Evolutionary conservation across 1,284 basidiomycete species (phyloP).

Genomic region (Farysia itapuensis): DNA sequence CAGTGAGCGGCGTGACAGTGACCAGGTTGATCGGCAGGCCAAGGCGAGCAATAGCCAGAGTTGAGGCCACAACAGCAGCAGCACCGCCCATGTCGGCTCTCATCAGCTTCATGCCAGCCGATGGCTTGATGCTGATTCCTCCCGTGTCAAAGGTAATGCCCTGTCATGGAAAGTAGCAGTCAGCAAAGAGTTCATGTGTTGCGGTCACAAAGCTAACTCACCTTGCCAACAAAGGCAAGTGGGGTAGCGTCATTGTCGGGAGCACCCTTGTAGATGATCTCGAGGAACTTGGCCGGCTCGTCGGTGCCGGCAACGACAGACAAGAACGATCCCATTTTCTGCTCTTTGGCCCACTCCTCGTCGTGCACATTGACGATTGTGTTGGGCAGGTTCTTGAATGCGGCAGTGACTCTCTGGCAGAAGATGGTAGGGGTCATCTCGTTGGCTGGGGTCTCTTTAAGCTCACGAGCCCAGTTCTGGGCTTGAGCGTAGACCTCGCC

Average conservation of each 20-base stretch:
- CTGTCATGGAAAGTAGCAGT: too few relatives aligned
- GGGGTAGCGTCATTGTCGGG: conserved; percentile 66
- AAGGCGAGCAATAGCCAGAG: conserved; percentile 78
- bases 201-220: too few relatives aligned
- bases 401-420: conserved; percentile 70
- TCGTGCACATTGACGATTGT: conserved; percentile 74
- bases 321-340: conserved; percentile 85
- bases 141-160: conserved; percentile 71
- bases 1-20: conserved; percentile 73
- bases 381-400: conserved; percentile 71
- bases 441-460: conserved; percentile 82
- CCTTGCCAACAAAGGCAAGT: conserved; percentile 80
- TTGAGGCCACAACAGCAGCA: conserved; percentile 73
- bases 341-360: conserved; percentile 80
- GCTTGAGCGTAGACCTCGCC: conserved; percentile 70
- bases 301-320: conserved; percentile 80
- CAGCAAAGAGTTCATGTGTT: too few relatives aligned
- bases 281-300: conserved; percentile 82
- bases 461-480: conserved; percentile 82
- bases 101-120: conserved; percentile 66
- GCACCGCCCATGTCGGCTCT: conserved; percentile 63
- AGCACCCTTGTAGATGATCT: conserved; percentile 83
- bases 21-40: conserved; percentile 77
- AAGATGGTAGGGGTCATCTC: conserved; percentile 66
- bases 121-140: conserved; percentile 81